Evolutionary conservation across 352 stramenopile genomes (phyloP), one percentile per base, ranked within the genome.

Genomic region (Pythium vanterpoolii): DNA sequence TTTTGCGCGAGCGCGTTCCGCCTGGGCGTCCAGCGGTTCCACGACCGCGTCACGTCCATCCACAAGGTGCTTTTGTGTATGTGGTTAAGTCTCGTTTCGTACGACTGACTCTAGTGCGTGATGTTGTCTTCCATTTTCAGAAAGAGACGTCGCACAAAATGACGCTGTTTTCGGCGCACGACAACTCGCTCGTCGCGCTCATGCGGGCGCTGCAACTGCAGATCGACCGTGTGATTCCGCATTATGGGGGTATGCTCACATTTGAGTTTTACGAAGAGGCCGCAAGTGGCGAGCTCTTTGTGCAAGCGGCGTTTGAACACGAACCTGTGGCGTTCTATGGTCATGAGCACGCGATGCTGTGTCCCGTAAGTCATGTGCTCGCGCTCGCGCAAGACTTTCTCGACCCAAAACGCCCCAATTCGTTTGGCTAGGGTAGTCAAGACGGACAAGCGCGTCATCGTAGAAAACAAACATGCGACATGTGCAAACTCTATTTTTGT

Each of bases 171-270:
- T 93, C 84, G 0, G 79, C 74, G 0, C 84, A 93, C 64, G 81
- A 93, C 64, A 91, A 91, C 65, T 89, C 84, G 52, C 67, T 93
- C 16, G 79, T 93, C 27, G 81, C 81, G 42, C 62, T 91, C 21
- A 65, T 86, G 24, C 78, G 74, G 31, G 84, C 84, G 54, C 65
- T 93, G 50, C 63, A 87, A 59, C 52, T 93, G 28, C 58, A 87
- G 34, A 57, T 80, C 44, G 68, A 74, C 24, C 66, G 63, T 16
- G 68, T 79, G 26, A 78, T 90, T 45, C 84, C 84, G 7, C 62
- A 68, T 19, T 92, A 92, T 60, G 84, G 84, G 18, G 77, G 74
- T 19, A 90, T 89, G 69, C 68, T 94, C 30, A 86, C 52, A 33
- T 89, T 94, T 43, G 84, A 94, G 66, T 51, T 92, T 44, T 86